Evolutionary conservation across 2,329 filamentous ascomycete genomes (phyloP), one percentile per base, ranked within the genome.

Genomic region (Ophiostoma australiae): DNA sequence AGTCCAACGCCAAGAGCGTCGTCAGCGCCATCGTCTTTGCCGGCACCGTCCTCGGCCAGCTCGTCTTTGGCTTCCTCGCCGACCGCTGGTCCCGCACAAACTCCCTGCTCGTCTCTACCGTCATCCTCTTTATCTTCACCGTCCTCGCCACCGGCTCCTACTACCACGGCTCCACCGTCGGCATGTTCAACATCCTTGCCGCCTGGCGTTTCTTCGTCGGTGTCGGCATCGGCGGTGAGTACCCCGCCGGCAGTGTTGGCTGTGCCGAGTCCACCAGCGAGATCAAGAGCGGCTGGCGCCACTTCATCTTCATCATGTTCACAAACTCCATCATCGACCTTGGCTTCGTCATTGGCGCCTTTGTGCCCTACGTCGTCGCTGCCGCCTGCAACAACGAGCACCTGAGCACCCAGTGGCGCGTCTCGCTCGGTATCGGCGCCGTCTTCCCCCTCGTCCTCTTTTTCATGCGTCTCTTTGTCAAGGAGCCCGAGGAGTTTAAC

Each of bases 11-110:
- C 1, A 87, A 89, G 74, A 87, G 87, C 76, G 93, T 95, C 76
- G 90, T 97, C 71, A 85, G 89, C 33, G 89, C 90, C 72, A 95
- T 97, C 76, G 90, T 92, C 6, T 97, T 97, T 77, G 93, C 89
- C 0, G 93, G 93, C 15, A 96, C 92, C 69, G 75, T 97, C 4
- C 82, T 95, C 0, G 93, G 93, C 1, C 91, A 94, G 82, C 83
- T 96, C 7, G 78, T 90, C 66, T 96, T 97, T 76, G 93, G 93
- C 31, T 93, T 89, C 75, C 87, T 91, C 8, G 90, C 90, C 71
- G 94, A 97, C 78, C 89, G 91, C 79, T 97, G 89, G 86, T 95
- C 92, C 11, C 88, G 94, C 27, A 93, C 91, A 76, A 91, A 92
- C 83, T 90, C 91, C 8, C 86, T 97, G 48, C 85, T 97, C 73